Base-by-base conservation (phyloP, 371 early-diverging fungal genomes). In the Mortierella sp. region DNA sequence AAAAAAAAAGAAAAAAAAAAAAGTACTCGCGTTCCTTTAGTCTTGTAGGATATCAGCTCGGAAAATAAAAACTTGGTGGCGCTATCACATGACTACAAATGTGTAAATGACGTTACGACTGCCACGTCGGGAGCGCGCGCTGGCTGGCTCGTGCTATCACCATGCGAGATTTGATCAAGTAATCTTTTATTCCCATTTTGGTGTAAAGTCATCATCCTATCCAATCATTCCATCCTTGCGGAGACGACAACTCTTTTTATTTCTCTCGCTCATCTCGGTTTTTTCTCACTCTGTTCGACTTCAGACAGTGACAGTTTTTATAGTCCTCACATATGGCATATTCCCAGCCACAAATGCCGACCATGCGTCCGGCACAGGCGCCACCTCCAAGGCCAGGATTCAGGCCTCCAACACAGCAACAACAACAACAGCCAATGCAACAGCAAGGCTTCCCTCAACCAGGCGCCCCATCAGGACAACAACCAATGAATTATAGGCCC, bases 341-440 rank as follows among this genome's bases (percentile, higher is more conserved):
- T 67, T 69, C 70, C 4, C 78, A 78, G 70, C 67, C 70, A 28
- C 70, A 38, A 45, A 67, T 70, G 67, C 70, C 74, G 7, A 70
- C 67, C 19, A 79, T 78, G 78, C 74, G 64, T 61, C 70, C 74
- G 13, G 67, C 73, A 38, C 79, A 79, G 55, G 73, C 69, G 4
- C 74, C 78, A 2, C 78, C 64, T 40, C 78, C 79, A 61, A 72
- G 79, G 32, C 79, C 79, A 4, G 79, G 79, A 52, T 73, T 73
- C 58, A 78, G 74, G 67, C 74, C 74, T 24, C 69, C 69, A 19
- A 57, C 50, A 13, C 67, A 58, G 15, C 75, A 67, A 33, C 67
- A 68, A 21, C 78, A 71, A 41, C 76, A 70, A 40, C 59, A 58
- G 62, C 28, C 55, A 22, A 22, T 28, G 21, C 70, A 66, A 41